Evolutionary conservation across 1,284 basidiomycete genomes (phyloP).

Genomic region (Hemileia vastatrix): DNA sequence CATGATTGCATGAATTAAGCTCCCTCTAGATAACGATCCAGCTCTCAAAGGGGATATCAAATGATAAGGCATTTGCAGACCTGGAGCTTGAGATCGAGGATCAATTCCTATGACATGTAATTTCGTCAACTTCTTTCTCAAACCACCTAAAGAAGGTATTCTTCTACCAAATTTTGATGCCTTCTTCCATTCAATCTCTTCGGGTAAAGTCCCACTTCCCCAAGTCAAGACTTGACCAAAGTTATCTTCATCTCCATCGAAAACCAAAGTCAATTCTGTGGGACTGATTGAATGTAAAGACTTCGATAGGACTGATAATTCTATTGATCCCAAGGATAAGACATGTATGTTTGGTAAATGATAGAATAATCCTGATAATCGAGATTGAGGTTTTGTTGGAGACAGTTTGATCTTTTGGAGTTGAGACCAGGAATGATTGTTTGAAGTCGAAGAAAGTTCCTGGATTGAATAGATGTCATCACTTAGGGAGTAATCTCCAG

Average conservation of each 20-base stretch:
- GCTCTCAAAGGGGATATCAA: conserved; percentile 24
- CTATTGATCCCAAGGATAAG: conserved; percentile 17
- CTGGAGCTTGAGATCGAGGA: no score
- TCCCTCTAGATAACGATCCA: conserved; percentile 24
- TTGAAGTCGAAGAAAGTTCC: no score
- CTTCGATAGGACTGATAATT: conserved; percentile 2
- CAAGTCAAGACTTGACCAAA: background rate
- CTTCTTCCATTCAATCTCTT: background rate
- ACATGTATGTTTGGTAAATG: background rate
- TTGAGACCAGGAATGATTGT: no score
- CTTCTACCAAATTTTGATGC: background rate
- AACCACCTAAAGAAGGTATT: background rate
- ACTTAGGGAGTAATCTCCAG: no score
- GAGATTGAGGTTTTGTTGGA: no score
- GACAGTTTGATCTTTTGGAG: no score
- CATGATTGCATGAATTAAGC: conserved; percentile 10
- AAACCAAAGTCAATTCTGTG: conserved; percentile 6
- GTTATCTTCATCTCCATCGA: background rate
- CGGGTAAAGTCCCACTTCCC: background rate
- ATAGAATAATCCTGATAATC: background rate
- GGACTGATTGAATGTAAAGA: background rate
- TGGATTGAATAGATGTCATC: no score
- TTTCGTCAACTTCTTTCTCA: conserved; percentile 15
- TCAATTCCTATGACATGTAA: no score
- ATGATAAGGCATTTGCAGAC: no score